Conservation (phyloP, 257 asterid genomes). For the Fraxinus americana region DNA sequence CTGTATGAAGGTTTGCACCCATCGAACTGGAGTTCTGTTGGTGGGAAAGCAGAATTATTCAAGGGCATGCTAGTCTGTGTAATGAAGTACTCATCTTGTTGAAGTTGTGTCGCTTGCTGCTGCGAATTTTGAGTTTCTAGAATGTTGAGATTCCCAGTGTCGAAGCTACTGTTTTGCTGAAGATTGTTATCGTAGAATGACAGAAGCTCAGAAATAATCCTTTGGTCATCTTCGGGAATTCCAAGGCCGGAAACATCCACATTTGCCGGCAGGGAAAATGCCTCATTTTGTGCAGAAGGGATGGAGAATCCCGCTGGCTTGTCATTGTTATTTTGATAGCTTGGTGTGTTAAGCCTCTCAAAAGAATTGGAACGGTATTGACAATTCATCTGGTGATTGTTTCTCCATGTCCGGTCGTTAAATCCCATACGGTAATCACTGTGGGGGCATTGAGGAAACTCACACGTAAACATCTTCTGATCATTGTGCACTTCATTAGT, state of each 20-base stretch:
- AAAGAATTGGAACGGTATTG: constrained; percentile 42
- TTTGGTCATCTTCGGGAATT: constrained; percentile 54
- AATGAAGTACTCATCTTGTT: constrained; percentile 31
- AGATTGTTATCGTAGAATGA: constrained; percentile 40
- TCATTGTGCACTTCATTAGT: constrained; percentile 32
- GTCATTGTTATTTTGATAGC: constrained; percentile 30
- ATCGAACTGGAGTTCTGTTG: constrained; percentile 40
- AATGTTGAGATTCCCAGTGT: constrained; percentile 28
- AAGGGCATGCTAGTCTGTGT: constrained; percentile 28
- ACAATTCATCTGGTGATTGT: constrained; percentile 55
- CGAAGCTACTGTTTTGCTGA: constrained; percentile 26
- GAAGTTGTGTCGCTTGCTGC: constrained; percentile 30
- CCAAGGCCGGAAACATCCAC: constrained; percentile 39
- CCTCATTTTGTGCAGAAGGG: constrained; percentile 17
- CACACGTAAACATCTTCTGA: constrained; percentile 45
- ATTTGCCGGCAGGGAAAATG: constrained; percentile 16
- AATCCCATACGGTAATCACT: constrained; percentile 52
- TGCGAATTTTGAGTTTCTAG: constrained; percentile 29
- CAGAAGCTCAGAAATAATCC: constrained; percentile 49
- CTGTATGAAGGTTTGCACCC: constrained; percentile 30
- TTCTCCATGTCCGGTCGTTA: constrained; percentile 50
- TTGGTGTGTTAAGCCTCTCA: constrained; percentile 22
- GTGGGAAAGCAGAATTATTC: constrained; percentile 27
- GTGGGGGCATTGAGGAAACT: constrained; percentile 59
- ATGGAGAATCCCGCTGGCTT: constrained; percentile 26